phyloP scores from a whole-genome alignment of 2,329 filamentous ascomycete species.

The Nothophoma quercina region DNA sequence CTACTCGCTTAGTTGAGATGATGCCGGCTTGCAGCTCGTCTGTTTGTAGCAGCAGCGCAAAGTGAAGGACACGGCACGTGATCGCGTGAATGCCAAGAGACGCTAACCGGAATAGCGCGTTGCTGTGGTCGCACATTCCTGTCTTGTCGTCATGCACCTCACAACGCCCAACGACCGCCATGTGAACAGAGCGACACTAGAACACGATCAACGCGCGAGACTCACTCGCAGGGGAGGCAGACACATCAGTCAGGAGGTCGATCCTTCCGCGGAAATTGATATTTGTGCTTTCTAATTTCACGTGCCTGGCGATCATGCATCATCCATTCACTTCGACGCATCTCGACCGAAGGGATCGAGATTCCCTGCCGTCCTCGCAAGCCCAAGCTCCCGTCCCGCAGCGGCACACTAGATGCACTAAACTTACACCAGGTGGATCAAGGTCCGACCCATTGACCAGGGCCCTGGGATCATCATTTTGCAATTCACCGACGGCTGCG shows the following conservation, averaged over 20 bases:
- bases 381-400: background rate
- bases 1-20: background rate
- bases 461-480: background rate
- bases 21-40: background rate
- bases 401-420: background rate
- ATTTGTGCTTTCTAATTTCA: background rate
- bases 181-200: background rate
- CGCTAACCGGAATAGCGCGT: background rate
- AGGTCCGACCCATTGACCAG: background rate
- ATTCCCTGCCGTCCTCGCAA: background rate
- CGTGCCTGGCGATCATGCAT: background rate
- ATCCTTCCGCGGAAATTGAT: conserved; percentile 2
- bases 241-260: background rate
- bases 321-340: background rate
- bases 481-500: background rate
- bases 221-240: background rate
- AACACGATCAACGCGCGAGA: background rate
- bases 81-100: background rate
- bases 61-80: conserved; percentile 1
- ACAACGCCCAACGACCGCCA: background rate
- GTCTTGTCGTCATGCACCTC: background rate
- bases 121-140: conserved; percentile 3
- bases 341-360: background rate
- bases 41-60: background rate
- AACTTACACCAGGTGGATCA: background rate